Conservation (phyloP, 1,139 yeast species). For the Taphrina confusa region DNA sequence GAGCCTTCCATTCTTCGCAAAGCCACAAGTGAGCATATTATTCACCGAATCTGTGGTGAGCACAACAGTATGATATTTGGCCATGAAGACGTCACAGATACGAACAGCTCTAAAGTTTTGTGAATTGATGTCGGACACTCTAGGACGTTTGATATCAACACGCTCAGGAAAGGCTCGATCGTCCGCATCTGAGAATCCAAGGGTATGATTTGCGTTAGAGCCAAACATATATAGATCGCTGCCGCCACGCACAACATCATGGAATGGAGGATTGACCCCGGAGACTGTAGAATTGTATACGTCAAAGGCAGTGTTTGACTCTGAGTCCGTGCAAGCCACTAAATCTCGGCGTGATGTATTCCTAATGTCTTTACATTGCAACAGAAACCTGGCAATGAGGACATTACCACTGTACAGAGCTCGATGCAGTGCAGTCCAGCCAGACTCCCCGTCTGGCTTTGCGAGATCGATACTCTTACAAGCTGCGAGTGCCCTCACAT, state of each 20-base stretch:
- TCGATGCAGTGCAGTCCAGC: constrained; percentile 80
- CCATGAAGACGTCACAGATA: constrained; percentile 53
- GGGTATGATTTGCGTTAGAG: constrained; percentile 61
- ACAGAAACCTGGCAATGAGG: constrained; percentile 56
- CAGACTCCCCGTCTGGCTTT: constrained; percentile 68
- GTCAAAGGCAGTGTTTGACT: constrained; percentile 49
- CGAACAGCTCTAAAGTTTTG: constrained; percentile 42
- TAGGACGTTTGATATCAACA: constrained; percentile 39
- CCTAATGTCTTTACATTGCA: constrained; percentile 45
- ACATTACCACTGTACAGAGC: constrained; percentile 63
- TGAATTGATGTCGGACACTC: constrained; percentile 19
- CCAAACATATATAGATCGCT: constrained; percentile 63
- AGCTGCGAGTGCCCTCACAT: constrained; percentile 54
- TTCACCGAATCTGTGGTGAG: constrained; percentile 56
- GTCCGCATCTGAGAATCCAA: constrained; percentile 70
- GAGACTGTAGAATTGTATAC: constrained; percentile 40
- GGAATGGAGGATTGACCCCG: constrained; percentile 46
- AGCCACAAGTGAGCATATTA: constrained; percentile 62
- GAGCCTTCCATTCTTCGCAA: constrained; percentile 69
- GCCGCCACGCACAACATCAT: constrained; percentile 47
- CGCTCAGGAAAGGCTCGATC: constrained; percentile 52
- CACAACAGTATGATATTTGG: constrained; percentile 68
- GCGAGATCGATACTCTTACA: constrained; percentile 54
- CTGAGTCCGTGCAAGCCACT: constrained; percentile 65
- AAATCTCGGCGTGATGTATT: constrained; percentile 46